Evolutionary conservation across 2,329 filamentous ascomycete species (phyloP), one percentile per base, ranked within the genome.

Genomic region (Diatrype stigma): DNA sequence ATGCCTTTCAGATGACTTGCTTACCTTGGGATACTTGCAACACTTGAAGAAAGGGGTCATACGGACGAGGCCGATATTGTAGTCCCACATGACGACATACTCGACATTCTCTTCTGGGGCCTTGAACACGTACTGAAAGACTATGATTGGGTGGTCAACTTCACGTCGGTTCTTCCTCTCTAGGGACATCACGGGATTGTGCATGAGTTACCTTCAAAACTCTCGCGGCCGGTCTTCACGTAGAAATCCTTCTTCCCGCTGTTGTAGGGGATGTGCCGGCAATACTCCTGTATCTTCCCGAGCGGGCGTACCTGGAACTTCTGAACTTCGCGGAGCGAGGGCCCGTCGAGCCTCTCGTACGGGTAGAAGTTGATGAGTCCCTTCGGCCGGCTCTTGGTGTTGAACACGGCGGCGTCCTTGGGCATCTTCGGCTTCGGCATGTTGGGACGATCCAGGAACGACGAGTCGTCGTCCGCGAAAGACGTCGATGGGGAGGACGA

Each of bases 31-130:
- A 65, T 93, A 93, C 56, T 87, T 85, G 66, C 86, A 86, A 58
- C 89, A 91, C 69, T 96, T 96, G 79, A 97, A 97, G 66, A 97
- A 89, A 26, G 91, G 88, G 2, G 92, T 96, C 70, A 96, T 95
- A 55, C 93, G 86, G 55, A 97, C 92, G 28, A 97, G 84, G 8
- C 94, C 94, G 55, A 93, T 84, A 61, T 95, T 93, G 73, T 96
- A 96, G 69, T 99, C 94, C 94, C 94, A 99, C 82, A 96, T 91
- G 54, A 97, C 85, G 1, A 81, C 82, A 67, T 87, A 92, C 48
- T 81, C 76, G 56, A 77, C 79, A 2, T 85, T 79, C 44, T 87
- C 81, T 11, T 78, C 82, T 0, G 88, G 88, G 3, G 87, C 67
- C 59, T 77, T 81, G 75, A 95, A 96, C 34, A 82, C 84, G 69